Conservation (phyloP, 345 rosid species). For the Acer yangbiense region DNA sequence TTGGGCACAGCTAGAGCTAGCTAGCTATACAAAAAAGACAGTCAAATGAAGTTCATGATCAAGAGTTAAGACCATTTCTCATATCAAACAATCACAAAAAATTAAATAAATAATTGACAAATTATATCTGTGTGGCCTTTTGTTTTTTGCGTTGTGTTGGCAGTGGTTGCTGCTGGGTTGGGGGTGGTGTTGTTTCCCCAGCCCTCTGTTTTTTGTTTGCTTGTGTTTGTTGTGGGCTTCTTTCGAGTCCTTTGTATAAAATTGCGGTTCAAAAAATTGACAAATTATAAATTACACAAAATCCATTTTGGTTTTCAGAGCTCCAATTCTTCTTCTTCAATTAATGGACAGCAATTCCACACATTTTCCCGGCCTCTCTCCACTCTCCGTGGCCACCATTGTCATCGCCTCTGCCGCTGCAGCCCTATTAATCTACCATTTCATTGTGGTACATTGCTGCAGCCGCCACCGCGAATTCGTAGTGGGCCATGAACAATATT, state of each 20-base stretch:
- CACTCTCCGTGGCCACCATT: background rate
- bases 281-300: background rate
- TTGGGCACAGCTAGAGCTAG: no score
- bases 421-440: conserved; percentile 3
- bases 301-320: background rate
- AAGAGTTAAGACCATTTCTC: background rate
- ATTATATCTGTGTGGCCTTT: no score
- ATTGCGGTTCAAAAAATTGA: no score
- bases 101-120: background rate
- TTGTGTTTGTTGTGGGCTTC: no score
- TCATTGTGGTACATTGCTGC: conserved; percentile 2
- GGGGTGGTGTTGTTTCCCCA: no score
- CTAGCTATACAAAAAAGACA: background rate
- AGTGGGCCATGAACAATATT: background rate
- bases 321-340: background rate
- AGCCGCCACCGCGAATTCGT: background rate
- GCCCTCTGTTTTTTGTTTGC: no score
- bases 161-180: no score
- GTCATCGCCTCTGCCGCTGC: background rate
- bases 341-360: background rate
- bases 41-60: background rate
- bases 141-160: no score
- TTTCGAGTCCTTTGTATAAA: no score
- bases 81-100: background rate
- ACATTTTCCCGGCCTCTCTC: background rate